Evolutionary conservation across 768 basidiomycete genomes (phyloP).

Genomic region (Boletellus ananas): DNA sequence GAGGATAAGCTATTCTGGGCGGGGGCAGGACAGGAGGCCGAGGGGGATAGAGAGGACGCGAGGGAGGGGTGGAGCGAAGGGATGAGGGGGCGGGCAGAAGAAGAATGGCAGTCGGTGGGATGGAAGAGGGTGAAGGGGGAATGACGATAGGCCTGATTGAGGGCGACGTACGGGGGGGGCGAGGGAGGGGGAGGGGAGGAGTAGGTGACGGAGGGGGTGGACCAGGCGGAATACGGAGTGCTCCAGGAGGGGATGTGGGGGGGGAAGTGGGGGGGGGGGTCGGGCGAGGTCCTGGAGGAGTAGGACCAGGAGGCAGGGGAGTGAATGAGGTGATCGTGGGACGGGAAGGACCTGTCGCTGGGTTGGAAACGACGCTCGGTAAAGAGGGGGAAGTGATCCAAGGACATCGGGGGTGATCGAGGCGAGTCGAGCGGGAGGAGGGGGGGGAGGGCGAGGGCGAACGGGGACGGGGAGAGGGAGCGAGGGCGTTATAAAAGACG

Average conservation of each 20-base stretch:
- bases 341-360: constrained; percentile 20
- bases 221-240: constrained; percentile 12
- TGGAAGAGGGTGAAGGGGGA: constrained; percentile 17
- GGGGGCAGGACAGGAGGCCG: constrained; percentile 8
- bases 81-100: constrained; percentile 20
- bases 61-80: constrained; percentile 13
- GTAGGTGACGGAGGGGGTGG: constrained; percentile 16
- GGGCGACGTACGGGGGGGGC: constrained; percentile 19
- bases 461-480: constrained; percentile 12
- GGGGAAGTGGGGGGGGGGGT: constrained; percentile 11
- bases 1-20: constrained; percentile 18
- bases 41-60: constrained; percentile 17
- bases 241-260: constrained; percentile 20
- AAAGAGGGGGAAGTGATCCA: constrained; percentile 34
- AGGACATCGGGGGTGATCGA: constrained; percentile 24
- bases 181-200: constrained; percentile 22
- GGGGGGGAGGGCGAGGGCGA: not conserved
- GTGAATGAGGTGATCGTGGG: constrained; percentile 22
- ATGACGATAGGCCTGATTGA: constrained; percentile 23
- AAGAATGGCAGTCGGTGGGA: constrained; percentile 20
- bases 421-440: not conserved
- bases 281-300: constrained; percentile 20
- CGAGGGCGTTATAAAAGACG: constrained; percentile 27
- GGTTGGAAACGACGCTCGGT: constrained; percentile 31
- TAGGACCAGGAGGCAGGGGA: constrained; percentile 26